These are phyloP conservation scores for Chlamydomonas sphaeroides DNA, from an alignment of 139 green algal genomes.

Conservation along the genomic window DNA sequence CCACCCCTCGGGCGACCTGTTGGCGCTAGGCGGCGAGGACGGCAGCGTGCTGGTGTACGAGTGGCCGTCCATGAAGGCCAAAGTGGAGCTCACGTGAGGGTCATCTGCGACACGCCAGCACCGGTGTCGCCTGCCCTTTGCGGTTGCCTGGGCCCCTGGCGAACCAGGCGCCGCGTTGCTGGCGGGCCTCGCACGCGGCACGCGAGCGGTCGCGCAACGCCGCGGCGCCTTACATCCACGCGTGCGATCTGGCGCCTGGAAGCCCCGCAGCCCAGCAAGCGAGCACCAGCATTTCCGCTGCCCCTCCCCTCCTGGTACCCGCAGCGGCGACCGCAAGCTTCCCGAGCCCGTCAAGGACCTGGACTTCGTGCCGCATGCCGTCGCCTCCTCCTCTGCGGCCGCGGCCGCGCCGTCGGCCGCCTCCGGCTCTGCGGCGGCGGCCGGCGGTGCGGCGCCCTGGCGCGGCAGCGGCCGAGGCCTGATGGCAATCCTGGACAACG, in stretches of 20 bases:
- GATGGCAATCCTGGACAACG: slow-evolving; percentile 47
- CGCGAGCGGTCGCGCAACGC: no score
- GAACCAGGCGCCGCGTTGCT: no score
- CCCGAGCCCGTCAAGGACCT: slow-evolving; percentile 44
- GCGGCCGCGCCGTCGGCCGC: not conserved
- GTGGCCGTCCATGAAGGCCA: slow-evolving; percentile 47
- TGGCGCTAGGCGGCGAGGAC: slow-evolving; percentile 31
- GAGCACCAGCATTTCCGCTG: no score
- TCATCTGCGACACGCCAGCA: no score
- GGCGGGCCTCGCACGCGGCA: no score
- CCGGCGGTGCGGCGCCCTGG: not conserved
- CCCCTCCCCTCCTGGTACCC: not conserved
- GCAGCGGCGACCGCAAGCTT: slow-evolving; percentile 48
- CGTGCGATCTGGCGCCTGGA: no score
- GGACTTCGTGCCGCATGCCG: not conserved
- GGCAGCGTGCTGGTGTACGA: slow-evolving; percentile 44
- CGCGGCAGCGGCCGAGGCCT: not conserved
- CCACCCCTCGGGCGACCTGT: slow-evolving; percentile 12
- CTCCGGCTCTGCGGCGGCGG: not conserved
- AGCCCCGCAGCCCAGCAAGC: no score
- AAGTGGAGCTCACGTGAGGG: slow-evolving; percentile 35
- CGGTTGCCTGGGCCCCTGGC: no score
- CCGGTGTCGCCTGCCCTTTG: no score
- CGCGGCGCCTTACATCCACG: no score
- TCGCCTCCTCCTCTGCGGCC: no score